Conservation (phyloP, 768 basidiomycete genomes). For the Clitopilus hobsonii region DNA sequence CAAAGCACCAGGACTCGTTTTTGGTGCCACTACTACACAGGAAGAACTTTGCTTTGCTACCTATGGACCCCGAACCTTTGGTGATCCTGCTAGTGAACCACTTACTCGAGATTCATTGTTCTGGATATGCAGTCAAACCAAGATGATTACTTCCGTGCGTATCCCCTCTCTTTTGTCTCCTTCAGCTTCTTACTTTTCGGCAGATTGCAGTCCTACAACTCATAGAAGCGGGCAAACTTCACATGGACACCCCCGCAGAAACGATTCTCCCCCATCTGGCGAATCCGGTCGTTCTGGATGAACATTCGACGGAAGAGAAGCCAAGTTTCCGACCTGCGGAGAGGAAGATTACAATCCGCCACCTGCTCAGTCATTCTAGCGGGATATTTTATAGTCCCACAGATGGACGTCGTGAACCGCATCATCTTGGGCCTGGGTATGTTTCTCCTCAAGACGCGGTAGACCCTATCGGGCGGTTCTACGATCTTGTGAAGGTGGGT, state of each 20-base stretch:
- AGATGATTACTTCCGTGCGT: conserved; percentile 27
- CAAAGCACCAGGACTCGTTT: conserved; percentile 20
- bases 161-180: neutral
- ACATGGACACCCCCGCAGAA: conserved; percentile 21
- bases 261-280: conserved; percentile 25
- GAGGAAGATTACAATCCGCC: conserved; percentile 13
- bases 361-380: conserved; percentile 20
- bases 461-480: conserved; percentile 14
- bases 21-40: conserved; percentile 21
- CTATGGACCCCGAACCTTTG: conserved; percentile 15
- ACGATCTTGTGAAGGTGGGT: conserved; percentile 13
- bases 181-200: neutral
- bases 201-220: conserved; percentile 30
- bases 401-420: neutral
- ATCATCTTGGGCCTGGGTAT: conserved; percentile 7
- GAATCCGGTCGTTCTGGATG: conserved; percentile 14
- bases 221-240: conserved; percentile 25
- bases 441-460: conserved; percentile 10
- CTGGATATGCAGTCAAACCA: conserved; percentile 35
- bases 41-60: conserved; percentile 21
- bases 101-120: conserved; percentile 22
- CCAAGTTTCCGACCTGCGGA: conserved; percentile 8
- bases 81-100: conserved; percentile 19
- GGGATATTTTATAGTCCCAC: conserved; percentile 15
- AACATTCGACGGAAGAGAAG: neutral